Conservation (phyloP, 164 flowering plant species). For the Sedum album region DNA sequence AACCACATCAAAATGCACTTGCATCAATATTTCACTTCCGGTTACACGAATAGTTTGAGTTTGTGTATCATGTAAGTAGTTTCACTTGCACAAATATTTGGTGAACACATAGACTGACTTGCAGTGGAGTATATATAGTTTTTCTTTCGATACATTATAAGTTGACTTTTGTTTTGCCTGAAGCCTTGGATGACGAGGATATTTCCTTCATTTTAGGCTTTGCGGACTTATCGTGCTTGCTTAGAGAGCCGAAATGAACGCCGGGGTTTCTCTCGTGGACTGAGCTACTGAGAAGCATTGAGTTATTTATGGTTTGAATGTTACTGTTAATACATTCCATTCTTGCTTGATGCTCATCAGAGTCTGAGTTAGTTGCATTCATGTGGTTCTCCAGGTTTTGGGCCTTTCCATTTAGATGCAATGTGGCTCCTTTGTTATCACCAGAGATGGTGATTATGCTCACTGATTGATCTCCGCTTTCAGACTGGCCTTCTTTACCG, state of each 20-base stretch:
- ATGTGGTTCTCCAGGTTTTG: constrained; percentile 35
- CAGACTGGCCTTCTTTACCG: neutral
- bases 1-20: no score
- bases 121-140: constrained; percentile 9
- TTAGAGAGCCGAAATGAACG: constrained; percentile 23
- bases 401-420: constrained; percentile 41
- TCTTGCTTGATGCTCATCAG: constrained; percentile 28
- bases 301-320: constrained; percentile 62
- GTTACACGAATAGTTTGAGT: no score
- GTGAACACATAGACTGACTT: constrained; percentile 32
- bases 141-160: constrained; percentile 57
- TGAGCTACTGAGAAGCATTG: constrained; percentile 39
- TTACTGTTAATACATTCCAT: constrained; percentile 55
- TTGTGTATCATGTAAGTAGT: no score
- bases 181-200: constrained; percentile 7
- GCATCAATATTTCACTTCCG: no score
- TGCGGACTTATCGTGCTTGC: neutral
- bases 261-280: constrained; percentile 55
- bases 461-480: neutral
- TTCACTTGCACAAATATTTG: no score
- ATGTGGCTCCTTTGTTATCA: constrained; percentile 74
- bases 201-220: neutral
- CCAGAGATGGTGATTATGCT: constrained; percentile 45
- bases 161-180: constrained; percentile 28
- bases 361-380: constrained; percentile 40